A percentile compares a stretch with the other conserved stretches of the same genome.
phyloP scores from a whole-genome alignment of 1,139 yeast genomes.

The Yamadazyma buinensis region DNA sequence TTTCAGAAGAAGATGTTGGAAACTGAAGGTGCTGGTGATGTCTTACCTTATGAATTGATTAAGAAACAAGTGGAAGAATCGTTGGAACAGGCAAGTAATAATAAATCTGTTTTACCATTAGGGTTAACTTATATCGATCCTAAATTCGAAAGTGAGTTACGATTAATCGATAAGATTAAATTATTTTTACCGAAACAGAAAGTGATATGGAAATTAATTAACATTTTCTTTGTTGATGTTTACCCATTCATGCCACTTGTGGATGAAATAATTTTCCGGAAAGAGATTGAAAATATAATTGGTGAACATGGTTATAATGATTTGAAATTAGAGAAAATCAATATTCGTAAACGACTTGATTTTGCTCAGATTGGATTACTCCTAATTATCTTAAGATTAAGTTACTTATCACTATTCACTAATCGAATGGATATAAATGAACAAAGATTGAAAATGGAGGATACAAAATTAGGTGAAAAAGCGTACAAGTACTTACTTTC shows the following conservation, averaged over 20 bases:
- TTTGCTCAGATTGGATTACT: slow-evolving; percentile 31
- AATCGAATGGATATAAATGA: slow-evolving; percentile 30
- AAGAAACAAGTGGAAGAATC: slow-evolving; percentile 16
- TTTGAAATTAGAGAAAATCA: slow-evolving; percentile 16
- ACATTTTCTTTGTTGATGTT: slow-evolving; percentile 26
- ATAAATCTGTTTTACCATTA: slow-evolving; percentile 20
- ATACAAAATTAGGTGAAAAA: slow-evolving; percentile 20
- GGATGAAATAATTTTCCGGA: slow-evolving; percentile 26
- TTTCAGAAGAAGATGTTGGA: slow-evolving; percentile 32
- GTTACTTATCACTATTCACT: slow-evolving; percentile 31
- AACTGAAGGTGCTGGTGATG: slow-evolving; percentile 34
- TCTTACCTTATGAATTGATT: slow-evolving; percentile 30
- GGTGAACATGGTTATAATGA: slow-evolving; percentile 24
- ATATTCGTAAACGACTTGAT: slow-evolving; percentile 29
- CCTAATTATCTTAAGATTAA: slow-evolving; percentile 25
- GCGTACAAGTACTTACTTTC: slow-evolving; percentile 41
- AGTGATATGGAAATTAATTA: slow-evolving; percentile 30
- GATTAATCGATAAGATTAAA: slow-evolving; percentile 29
- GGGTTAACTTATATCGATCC: slow-evolving; percentile 30
- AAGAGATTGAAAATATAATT: slow-evolving; percentile 19
- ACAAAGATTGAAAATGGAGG: slow-evolving; percentile 20
- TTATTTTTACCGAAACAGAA: slow-evolving; percentile 28
- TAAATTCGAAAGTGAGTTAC: slow-evolving; percentile 26
- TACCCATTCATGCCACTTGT: slow-evolving; percentile 38
- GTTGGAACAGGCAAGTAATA: slow-evolving; percentile 14